phyloP scores from a whole-genome alignment of 805 yeast genomes.

The Clavispora vitiphila region DNA sequence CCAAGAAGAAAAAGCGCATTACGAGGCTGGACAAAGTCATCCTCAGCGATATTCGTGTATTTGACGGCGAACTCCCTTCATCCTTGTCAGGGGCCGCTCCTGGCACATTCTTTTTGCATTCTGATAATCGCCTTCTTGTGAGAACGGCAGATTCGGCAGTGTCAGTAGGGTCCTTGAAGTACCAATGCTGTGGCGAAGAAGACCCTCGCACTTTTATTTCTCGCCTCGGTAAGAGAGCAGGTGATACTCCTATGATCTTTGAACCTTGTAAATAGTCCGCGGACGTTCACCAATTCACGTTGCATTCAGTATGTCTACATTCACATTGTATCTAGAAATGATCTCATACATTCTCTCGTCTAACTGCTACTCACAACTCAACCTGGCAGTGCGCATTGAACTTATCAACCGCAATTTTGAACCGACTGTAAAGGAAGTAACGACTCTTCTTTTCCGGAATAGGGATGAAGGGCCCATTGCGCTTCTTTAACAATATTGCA shows the following conservation, averaged over 20 bases:
- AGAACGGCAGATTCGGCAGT: constrained; percentile 44
- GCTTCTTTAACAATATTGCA: constrained; percentile 52
- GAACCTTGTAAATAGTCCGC: neutral
- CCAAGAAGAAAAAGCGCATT: constrained; percentile 27
- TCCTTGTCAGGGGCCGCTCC: neutral
- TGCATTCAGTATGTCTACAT: too few relatives aligned
- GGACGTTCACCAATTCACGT: too few relatives aligned
- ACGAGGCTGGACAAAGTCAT: constrained; percentile 37
- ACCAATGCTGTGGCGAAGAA: constrained; percentile 53
- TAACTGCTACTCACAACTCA: constrained; percentile 16
- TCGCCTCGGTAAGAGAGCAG: constrained; percentile 44
- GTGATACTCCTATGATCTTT: constrained; percentile 20
- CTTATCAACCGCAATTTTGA: constrained; percentile 76
- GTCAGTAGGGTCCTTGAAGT: constrained; percentile 34
- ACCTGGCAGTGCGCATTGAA: constrained; percentile 70
- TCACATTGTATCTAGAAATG: too few relatives aligned
- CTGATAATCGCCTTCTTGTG: constrained; percentile 26
- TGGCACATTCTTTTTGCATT: constrained; percentile 19
- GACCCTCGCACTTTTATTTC: constrained; percentile 39
- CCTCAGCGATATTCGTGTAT: constrained; percentile 33
- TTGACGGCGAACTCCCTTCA: neutral
- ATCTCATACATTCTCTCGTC: too few relatives aligned
- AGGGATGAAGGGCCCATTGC: constrained; percentile 63
- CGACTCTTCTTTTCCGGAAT: constrained; percentile 63
- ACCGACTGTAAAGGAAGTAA: constrained; percentile 60